A percentile compares a stretch with the other conserved stretches of the same genome.
Evolutionary conservation across 176 grass and related monocot genomes (phyloP).

Genomic region (Paspalum notatum): DNA sequence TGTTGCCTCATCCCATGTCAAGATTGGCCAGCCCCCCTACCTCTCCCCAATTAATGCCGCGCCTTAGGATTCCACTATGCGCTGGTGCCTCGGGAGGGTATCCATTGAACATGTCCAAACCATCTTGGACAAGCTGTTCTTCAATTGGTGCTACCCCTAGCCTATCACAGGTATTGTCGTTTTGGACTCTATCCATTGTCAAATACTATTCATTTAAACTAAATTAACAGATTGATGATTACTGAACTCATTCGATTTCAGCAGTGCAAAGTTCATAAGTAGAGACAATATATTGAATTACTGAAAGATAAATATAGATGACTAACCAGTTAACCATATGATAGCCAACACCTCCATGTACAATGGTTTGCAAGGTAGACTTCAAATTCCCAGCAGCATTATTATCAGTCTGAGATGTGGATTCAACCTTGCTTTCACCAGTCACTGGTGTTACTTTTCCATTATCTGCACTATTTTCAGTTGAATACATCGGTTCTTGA

Average conservation of each 20-base stretch:
- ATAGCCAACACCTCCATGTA: constrained; percentile 94
- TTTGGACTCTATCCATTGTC: too few species aligned
- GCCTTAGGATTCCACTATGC: too few species aligned
- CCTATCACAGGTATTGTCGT: too few species aligned
- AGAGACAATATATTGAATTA: constrained; percentile 24
- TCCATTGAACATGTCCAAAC: too few species aligned
- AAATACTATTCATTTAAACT: not conserved
- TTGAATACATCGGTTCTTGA: constrained; percentile 53
- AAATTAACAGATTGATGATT: constrained; percentile 24
- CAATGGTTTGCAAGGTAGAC: constrained; percentile 66
- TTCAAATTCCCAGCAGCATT: constrained; percentile 45
- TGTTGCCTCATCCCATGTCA: too few species aligned
- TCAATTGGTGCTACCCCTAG: too few species aligned
- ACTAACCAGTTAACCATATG: constrained; percentile 99
- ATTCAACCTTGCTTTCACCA: constrained; percentile 60
- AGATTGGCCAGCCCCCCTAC: too few species aligned
- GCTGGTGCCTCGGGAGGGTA: too few species aligned
- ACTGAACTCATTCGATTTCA: not conserved
- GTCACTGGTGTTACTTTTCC: constrained; percentile 46
- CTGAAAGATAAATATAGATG: constrained; percentile 41
- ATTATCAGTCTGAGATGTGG: constrained; percentile 59
- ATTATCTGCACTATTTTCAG: constrained; percentile 57
- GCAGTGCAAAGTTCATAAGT: constrained; percentile 19
- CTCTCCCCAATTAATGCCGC: too few species aligned
- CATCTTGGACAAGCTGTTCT: too few species aligned